Percentiles rank a stretch among this genome's conserved stretches.
These are phyloP conservation scores for Nephelium lappaceum DNA, from an alignment of 345 rosid genomes.

Conservation along the genomic window DNA sequence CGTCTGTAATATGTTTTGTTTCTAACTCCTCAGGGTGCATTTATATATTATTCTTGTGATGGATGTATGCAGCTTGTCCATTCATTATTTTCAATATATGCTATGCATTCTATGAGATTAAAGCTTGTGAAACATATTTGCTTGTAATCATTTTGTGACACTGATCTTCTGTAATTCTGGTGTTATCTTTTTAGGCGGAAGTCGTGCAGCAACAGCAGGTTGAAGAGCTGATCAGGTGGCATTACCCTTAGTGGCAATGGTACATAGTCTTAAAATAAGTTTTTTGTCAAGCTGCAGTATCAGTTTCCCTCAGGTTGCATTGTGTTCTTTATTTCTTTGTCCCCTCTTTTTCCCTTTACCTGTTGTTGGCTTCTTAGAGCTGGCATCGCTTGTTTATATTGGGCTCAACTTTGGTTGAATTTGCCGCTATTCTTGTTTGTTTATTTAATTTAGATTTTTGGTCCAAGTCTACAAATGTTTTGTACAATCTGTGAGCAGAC, in stretches of 20 bases:
- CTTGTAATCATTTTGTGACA: background rate
- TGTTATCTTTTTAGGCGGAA: slow-evolving; percentile 39
- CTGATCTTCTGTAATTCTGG: slow-evolving; percentile 10
- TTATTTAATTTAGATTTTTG: slow-evolving; percentile 21
- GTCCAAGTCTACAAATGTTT: slow-evolving; percentile 19
- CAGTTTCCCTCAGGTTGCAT: slow-evolving; percentile 44
- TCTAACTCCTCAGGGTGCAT: background rate
- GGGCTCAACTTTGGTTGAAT: slow-evolving; percentile 27
- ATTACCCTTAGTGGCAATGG: slow-evolving; percentile 27
- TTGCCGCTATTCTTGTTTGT: slow-evolving; percentile 3
- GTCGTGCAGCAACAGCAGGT: slow-evolving; percentile 45
- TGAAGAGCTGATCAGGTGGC: slow-evolving; percentile 40
- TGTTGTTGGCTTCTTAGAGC: slow-evolving; percentile 29
- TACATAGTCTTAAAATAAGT: slow-evolving; percentile 40
- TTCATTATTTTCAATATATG: background rate
- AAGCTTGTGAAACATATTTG: slow-evolving; percentile 12
- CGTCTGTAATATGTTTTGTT: background rate
- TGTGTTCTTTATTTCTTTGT: slow-evolving; percentile 26
- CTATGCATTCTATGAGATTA: background rate
- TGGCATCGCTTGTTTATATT: slow-evolving; percentile 25
- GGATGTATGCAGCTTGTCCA: background rate
- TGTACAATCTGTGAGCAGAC: slow-evolving; percentile 13
- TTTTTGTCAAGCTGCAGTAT: slow-evolving; percentile 40
- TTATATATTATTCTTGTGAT: background rate
- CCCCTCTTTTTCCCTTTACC: slow-evolving; percentile 10